These are phyloP conservation scores for Torulaspora delbrueckii DNA, from an alignment of 805 yeast genomes.

Conservation along the genomic window DNA sequence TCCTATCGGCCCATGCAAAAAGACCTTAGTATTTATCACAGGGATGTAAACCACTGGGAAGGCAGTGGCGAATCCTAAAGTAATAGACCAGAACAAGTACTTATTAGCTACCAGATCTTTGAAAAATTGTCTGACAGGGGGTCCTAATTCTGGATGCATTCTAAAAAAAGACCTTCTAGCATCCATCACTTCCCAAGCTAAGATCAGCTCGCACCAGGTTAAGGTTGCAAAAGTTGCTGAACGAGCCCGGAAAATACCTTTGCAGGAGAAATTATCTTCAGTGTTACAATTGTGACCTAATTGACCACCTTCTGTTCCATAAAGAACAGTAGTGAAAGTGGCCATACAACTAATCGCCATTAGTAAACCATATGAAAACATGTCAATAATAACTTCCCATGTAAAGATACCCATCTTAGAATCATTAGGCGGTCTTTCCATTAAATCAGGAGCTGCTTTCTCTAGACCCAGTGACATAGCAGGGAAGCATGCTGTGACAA, in stretches of 20 bases:
- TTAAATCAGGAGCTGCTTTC: constrained; percentile 90
- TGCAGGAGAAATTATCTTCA: constrained; percentile 44
- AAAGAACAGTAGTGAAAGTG: constrained; percentile 61
- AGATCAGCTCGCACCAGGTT: constrained; percentile 79
- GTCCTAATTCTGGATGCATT: constrained; percentile 63
- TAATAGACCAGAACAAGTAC: constrained; percentile 75
- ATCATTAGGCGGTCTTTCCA: constrained; percentile 90
- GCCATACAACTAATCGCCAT: constrained; percentile 68
- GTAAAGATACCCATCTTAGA: constrained; percentile 83
- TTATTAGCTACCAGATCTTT: constrained; percentile 70
- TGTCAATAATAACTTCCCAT: constrained; percentile 57
- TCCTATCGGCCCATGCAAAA: constrained; percentile 63
- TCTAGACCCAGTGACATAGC: constrained; percentile 97
- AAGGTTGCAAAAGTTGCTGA: constrained; percentile 72
- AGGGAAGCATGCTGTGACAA: constrained; percentile 97
- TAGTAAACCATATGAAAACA: constrained; percentile 65
- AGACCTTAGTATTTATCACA: constrained; percentile 70
- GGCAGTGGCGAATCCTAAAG: constrained; percentile 61
- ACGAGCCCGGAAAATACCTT: constrained; percentile 65
- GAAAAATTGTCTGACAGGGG: constrained; percentile 55
- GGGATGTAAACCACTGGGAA: constrained; percentile 86
- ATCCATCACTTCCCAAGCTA: constrained; percentile 84
- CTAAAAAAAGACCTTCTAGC: constrained; percentile 62
- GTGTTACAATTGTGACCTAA: constrained; percentile 64
- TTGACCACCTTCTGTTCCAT: constrained; percentile 59